Evolutionary conservation across 2,329 filamentous ascomycete species (phyloP).

Genomic region (Ophiostoma ulmi): DNA sequence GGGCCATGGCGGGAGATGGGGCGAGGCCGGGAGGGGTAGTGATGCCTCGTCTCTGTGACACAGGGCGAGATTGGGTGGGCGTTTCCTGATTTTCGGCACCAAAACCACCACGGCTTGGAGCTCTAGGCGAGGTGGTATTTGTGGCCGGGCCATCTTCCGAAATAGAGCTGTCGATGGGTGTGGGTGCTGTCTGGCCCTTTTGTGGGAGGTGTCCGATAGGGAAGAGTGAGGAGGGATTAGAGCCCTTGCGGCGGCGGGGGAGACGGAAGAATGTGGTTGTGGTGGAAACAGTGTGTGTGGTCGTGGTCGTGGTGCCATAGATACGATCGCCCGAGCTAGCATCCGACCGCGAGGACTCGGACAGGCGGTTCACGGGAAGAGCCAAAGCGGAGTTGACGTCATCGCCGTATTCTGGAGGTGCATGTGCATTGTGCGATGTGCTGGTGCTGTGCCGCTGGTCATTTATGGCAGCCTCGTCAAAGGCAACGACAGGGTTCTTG

Average conservation of each 20-base stretch:
- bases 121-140: not conserved
- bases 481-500: slow-evolving; percentile 44
- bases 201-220: slow-evolving; percentile 74
- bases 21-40: slow-evolving; percentile 32
- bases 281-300: slow-evolving; percentile 56
- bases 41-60: slow-evolving; percentile 30
- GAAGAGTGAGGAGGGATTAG: slow-evolving; percentile 66
- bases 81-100: slow-evolving; percentile 29
- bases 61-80: slow-evolving; percentile 33
- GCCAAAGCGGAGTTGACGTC: slow-evolving; percentile 54
- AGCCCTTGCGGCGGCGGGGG: slow-evolving; percentile 56
- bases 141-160: slow-evolving; percentile 16
- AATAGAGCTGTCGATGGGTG: slow-evolving; percentile 19
- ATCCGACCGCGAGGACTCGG: slow-evolving; percentile 87
- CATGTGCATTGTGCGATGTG: slow-evolving; percentile 24
- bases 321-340: slow-evolving; percentile 67
- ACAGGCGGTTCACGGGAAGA: slow-evolving; percentile 60
- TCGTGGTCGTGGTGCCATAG: slow-evolving; percentile 54
- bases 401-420: slow-evolving; percentile 52
- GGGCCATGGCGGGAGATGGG: slow-evolving; percentile 35
- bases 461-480: slow-evolving; percentile 55
- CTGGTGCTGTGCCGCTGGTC: slow-evolving; percentile 15
- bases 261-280: slow-evolving; percentile 76
- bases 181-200: slow-evolving; percentile 24
- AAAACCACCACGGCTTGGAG: slow-evolving; percentile 20